A percentile compares a stretch with the other conserved stretches of the same genome.
Conservation (phyloP, 1,139 yeast genomes). For the Pichia terricola region DNA sequence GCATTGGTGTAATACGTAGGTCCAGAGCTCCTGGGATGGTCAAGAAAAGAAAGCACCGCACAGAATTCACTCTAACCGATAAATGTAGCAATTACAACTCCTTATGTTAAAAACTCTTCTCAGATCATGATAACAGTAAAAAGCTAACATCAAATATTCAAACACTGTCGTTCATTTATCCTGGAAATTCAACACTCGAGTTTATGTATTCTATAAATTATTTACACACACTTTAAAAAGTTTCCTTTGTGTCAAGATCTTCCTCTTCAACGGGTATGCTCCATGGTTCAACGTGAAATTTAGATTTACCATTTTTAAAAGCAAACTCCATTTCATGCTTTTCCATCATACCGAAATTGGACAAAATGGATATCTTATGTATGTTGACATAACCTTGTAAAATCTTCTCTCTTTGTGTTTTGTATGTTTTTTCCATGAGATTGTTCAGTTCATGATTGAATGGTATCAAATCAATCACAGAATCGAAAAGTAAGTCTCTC, state of each 20-base stretch:
- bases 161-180: no score
- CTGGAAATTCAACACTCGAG: no score
- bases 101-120: no score
- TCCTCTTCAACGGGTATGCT: constrained; percentile 88
- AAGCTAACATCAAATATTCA: no score
- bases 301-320: constrained; percentile 73
- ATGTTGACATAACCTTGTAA: constrained; percentile 84
- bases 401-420: constrained; percentile 61
- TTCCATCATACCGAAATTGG: constrained; percentile 76
- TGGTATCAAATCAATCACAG: constrained; percentile 70
- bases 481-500: constrained; percentile 51
- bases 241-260: constrained; percentile 28
- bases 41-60: no score
- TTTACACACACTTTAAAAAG: no score
- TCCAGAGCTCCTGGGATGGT: no score
- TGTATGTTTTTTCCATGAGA: constrained; percentile 57
- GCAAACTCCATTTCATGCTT: constrained; percentile 70
- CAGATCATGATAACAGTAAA: no score
- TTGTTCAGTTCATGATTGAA: constrained; percentile 68
- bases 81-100: no score
- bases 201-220: no score
- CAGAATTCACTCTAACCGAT: no score
- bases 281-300: constrained; percentile 85
- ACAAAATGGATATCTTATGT: constrained; percentile 58
- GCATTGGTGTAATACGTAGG: no score